Conservation (phyloP, 208 protist species). For the Crithidia brevicula region DNA sequence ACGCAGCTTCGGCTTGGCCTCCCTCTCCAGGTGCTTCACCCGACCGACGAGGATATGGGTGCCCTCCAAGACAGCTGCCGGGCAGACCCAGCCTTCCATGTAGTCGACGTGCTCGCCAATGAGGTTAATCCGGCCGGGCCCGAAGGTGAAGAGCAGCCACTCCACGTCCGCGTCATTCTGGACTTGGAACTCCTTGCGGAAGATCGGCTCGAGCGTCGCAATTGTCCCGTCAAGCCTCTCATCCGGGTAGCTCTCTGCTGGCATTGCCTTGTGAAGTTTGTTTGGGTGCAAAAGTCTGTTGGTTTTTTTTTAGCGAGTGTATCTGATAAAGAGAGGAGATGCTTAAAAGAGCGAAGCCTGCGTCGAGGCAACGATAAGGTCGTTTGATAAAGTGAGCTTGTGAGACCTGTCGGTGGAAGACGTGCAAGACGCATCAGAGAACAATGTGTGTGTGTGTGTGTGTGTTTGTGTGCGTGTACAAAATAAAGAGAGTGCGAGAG, state of each 20-base stretch:
- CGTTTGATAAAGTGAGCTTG: too few species aligned
- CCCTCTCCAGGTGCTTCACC: slow-evolving; percentile 46
- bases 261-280: slow-evolving; percentile 29
- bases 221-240: slow-evolving; percentile 51
- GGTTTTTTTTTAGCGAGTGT: not conserved
- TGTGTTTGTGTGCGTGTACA: slow-evolving; percentile 5
- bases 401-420: too few species aligned
- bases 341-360: too few species aligned
- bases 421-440: too few species aligned
- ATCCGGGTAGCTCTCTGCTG: slow-evolving; percentile 53
- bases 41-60: slow-evolving; percentile 78
- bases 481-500: slow-evolving; percentile 12
- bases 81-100: slow-evolving; percentile 83
- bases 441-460: too few species aligned
- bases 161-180: slow-evolving; percentile 54
- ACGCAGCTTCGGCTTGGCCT: slow-evolving; percentile 49
- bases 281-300: slow-evolving; percentile 13
- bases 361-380: too few species aligned
- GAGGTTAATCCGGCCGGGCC: slow-evolving; percentile 89
- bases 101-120: slow-evolving; percentile 95
- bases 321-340: too few species aligned
- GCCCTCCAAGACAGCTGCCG: slow-evolving; percentile 59
- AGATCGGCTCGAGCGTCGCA: slow-evolving; percentile 45
- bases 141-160: slow-evolving; percentile 78
- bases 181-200: slow-evolving; percentile 63